Conservation (phyloP, 2,329 filamentous ascomycete species). For the Xylaria hypoxylon region DNA sequence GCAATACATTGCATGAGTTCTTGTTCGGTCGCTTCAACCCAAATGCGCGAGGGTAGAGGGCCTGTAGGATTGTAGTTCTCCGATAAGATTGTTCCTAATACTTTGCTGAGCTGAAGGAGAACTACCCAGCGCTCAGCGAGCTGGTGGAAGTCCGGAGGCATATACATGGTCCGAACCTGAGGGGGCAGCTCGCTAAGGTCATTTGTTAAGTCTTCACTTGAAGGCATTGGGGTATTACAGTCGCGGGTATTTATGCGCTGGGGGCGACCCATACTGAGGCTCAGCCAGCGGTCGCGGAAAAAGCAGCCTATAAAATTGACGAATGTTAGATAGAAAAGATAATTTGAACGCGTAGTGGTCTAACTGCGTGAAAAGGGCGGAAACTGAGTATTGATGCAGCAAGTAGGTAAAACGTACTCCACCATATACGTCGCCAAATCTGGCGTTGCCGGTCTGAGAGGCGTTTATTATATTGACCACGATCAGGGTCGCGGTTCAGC, state of each 20-base stretch:
- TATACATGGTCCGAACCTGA: slow-evolving; percentile 11
- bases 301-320: slow-evolving; percentile 45
- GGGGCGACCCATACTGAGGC: slow-evolving; percentile 55
- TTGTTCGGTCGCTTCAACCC: slow-evolving; percentile 32
- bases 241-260: slow-evolving; percentile 54
- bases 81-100: slow-evolving; percentile 29
- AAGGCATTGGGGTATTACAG: slow-evolving; percentile 52
- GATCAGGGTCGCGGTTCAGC: slow-evolving; percentile 34
- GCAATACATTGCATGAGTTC: slow-evolving; percentile 28
- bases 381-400: background rate
- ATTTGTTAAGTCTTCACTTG: slow-evolving; percentile 25
- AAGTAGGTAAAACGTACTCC: slow-evolving; percentile 43
- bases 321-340: slow-evolving; percentile 7
- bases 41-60: slow-evolving; percentile 20
- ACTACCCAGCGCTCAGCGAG: slow-evolving; percentile 32
- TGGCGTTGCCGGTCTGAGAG: slow-evolving; percentile 36
- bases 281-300: slow-evolving; percentile 56
- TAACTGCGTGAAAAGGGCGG: background rate
- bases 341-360: background rate
- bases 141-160: slow-evolving; percentile 30
- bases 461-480: slow-evolving; percentile 31
- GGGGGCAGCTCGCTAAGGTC: slow-evolving; percentile 25
- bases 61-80: slow-evolving; percentile 33
- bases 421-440: slow-evolving; percentile 56
- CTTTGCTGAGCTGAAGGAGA: slow-evolving; percentile 31